Evolutionary conservation across 208 protist species (phyloP), one percentile per base, ranked within the genome.

Genomic region (Trypanosoma vivax): DNA sequence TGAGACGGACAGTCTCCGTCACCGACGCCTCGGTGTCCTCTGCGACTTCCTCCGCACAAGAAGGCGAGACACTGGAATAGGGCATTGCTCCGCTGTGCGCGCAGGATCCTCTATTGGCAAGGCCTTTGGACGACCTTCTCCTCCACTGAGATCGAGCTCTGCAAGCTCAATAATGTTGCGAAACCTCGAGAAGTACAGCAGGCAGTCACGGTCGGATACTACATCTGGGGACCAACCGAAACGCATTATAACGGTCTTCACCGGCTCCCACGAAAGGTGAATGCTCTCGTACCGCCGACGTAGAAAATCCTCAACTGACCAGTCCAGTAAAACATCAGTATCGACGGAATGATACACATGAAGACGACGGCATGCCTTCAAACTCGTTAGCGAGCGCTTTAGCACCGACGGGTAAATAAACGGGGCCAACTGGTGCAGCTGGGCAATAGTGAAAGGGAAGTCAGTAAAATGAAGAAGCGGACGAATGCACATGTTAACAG

Each of bases 231-330:
- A 73, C 87, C 87, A 94, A 34, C 81, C 81, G 50, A 86, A 90
- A 29, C 87, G 79, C 53, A 72, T 73, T 49, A 68, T 78, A 19
- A 94, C 76, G 19, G 90, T 73, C 43, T 88, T 73, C 65, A 90
- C 69, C 14, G 80, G 83, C 67, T 94, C 83, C 87, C 87, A 94
- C 51, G 87, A 94, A 31, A 91, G 28, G 49, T 94, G 87, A 59
- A 94, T 82, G 47, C 87, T 88, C 64, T 94, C 87, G 65, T 94
- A 94, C 50, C 87, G 87, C 43, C 83, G 80, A 13, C 87, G 87
- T 11, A 94, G 71, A 56, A 94, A 94, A 53, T 91, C 83, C 61
- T 94, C 83, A 24, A 73, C 67, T 5, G 80, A 88, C 83, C 87
- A 94, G 72, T 94, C 87, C 9, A 94, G 62, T 29, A 94, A 41